Evolutionary conservation across 345 rosid genomes (phyloP).

Genomic region (Bruguiera parviflora): DNA sequence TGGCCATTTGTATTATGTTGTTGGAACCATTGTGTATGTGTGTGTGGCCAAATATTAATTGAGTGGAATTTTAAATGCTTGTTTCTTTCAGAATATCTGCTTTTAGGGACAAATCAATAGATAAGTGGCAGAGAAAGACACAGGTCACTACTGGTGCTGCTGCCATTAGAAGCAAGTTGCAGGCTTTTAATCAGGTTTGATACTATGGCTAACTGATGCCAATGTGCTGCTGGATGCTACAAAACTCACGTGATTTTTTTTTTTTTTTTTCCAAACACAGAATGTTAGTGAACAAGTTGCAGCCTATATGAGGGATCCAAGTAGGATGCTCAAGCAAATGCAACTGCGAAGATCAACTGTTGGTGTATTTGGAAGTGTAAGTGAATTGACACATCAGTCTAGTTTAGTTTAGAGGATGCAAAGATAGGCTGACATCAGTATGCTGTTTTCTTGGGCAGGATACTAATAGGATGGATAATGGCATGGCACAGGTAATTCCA

Average conservation of each 20-base stretch:
- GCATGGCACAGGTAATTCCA: constrained; percentile 46
- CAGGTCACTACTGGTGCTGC: constrained; percentile 89
- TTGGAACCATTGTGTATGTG: neutral
- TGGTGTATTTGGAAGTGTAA: constrained; percentile 71
- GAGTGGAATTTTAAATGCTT: constrained; percentile 9
- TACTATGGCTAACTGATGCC: neutral
- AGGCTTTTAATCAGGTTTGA: constrained; percentile 93
- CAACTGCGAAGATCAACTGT: constrained; percentile 66
- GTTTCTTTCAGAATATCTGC: constrained; percentile 55
- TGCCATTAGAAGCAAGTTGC: constrained; percentile 76
- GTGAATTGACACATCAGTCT: constrained; percentile 19
- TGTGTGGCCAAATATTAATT: neutral
- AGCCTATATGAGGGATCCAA: constrained; percentile 86
- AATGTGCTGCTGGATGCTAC: neutral
- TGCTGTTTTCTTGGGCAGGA: constrained; percentile 32
- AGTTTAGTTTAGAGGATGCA: constrained; percentile 3
- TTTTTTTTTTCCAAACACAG: constrained; percentile 34
- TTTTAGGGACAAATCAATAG: constrained; percentile 81
- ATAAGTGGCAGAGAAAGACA: constrained; percentile 93
- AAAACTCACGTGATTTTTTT: constrained; percentile 15
- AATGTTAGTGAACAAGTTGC: constrained; percentile 90
- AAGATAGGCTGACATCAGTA: neutral
- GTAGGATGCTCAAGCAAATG: constrained; percentile 96
- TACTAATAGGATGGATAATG: constrained; percentile 22
- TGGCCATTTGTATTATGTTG: too few species aligned